Evolutionary conservation across 345 rosid species (phyloP), one percentile per base, ranked within the genome.

Genomic region (Litchi chinensis): DNA sequence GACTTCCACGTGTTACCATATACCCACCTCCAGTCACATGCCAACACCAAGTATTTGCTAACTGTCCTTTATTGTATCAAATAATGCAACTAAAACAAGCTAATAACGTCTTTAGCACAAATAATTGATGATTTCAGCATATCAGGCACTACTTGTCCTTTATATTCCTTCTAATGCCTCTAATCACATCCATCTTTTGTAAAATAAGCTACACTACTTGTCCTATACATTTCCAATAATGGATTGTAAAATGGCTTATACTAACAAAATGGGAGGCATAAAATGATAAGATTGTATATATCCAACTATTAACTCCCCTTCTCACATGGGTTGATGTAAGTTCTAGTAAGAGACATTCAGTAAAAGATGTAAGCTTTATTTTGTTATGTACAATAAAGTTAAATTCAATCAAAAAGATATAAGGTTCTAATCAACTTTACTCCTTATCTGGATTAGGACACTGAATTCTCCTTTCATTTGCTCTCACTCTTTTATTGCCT

Each of bases 1-100:
- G 80, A 81, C 73, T 66, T 60, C 76, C 84, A 78, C 82, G 76
- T 78, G 76, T 68, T 71, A 32, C 3, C 37, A 32, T 52, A 75
- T 71, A 22, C 2, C 40, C 41, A 66, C 8, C 60, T 16, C 70
- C 62, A 52, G 37, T 19, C 68, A 82, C 78, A 77, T 69, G 78
- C 40, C 65, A n/a, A 65, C 46, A 37, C 60, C 71, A 37, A 72
- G n/a, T 19, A 32, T 32, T 32, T 32, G 64, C 48, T 32, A 41
- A 40, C 32, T n/a, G 24, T 56, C 57, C 43, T 74, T 74, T 59
- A 32, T 43, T 26, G 57, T 46, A 28, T 75, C 77, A 44, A 64
- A 62, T n/a, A 41, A 74, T 22, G 54, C 32, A 22, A 59, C 77
- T 46, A 26, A 64, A 65, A 28, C 48, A 76, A 46, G 22, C 37